Evolutionary conservation across 257 asterid genomes (phyloP), one percentile per base, ranked within the genome.

Genomic region (Salvia rosmarinus): DNA sequence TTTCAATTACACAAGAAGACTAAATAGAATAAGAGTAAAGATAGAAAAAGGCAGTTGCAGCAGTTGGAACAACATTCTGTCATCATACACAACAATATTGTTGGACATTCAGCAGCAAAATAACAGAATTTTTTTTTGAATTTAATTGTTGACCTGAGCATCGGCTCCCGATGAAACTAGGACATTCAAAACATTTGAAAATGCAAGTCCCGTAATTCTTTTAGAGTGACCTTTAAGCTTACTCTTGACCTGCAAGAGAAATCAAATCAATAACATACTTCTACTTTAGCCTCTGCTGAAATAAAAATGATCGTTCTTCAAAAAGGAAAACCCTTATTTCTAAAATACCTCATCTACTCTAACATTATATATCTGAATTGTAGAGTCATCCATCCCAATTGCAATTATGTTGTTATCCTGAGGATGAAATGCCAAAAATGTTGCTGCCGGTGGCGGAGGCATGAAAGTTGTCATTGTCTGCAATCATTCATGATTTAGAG

Each of bases 401-500:
- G 91, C 91, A 71, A 88, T 80, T 47, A 88, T 83, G 71, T 88
- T 88, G 66, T 88, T 85, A 71, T 87, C 94, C 68, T 85, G 90
- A 69, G 94, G 94, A 80, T 87, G 94, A 81, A 87, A 87, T 0
- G 90, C 94, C 73, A 87, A 77, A 70, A 85, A 85, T 4, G 94
- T 87, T 16, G 94, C 90, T 32, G 94, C 94, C 1, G 94, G 94
- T 20, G 94, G 90, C 30, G 94, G 90, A 35, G 89, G 88, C 90
- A 87, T 87, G 82, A 87, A 85, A 1, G 86, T 85, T 16, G 94
- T 85, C 94, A 87, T 85, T 49, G 88, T 84, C 94, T 87, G 87
- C 78, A 67, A 20, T 57, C 58, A 61, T 32, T 67, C 54, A 81
- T 21, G 51, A 67, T 55, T 25, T 59, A 57, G 54, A 14, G 47